Percentiles rank a stretch among this genome's conserved stretches.
These are phyloP conservation scores for Pleurotus platypus DNA, from an alignment of 768 basidiomycete species.

Conservation along the genomic window DNA sequence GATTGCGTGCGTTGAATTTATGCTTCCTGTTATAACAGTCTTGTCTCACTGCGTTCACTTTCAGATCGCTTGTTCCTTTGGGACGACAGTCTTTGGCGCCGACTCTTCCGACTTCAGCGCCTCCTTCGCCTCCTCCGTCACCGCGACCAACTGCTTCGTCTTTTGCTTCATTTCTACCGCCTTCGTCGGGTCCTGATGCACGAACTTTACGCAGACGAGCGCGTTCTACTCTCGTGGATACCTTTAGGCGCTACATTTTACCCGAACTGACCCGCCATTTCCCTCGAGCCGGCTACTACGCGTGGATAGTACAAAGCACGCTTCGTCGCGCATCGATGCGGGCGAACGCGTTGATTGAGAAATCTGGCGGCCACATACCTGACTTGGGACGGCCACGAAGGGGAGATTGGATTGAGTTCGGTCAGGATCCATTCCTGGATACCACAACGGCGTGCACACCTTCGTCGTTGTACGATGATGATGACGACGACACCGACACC, in stretches of 20 bases:
- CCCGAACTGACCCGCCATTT: conserved; percentile 41
- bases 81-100: conserved; percentile 27
- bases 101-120: conserved; percentile 24
- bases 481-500: conserved; percentile 43
- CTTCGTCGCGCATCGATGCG: conserved; percentile 41
- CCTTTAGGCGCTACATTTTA: conserved; percentile 61
- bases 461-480: conserved; percentile 32
- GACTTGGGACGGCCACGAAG: conserved; percentile 8
- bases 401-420: conserved; percentile 7
- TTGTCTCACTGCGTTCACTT: conserved; percentile 13
- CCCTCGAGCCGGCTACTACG: conserved; percentile 40
- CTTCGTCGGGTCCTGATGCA: conserved; percentile 25
- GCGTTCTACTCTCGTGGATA: conserved; percentile 64
- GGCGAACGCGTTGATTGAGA: conserved; percentile 38
- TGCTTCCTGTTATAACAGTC: background rate
- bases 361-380: conserved; percentile 19
- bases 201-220: conserved; percentile 56
- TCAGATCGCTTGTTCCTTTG: conserved; percentile 22
- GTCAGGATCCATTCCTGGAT: conserved; percentile 3
- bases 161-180: conserved; percentile 3
- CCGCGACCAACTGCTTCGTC: conserved; percentile 23
- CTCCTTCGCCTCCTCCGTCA: conserved; percentile 24
- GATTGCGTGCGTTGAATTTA: conserved; percentile 43
- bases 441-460: conserved; percentile 26
- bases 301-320: conserved; percentile 54